Percentiles rank a stretch among this genome's conserved stretches.
phyloP scores from a whole-genome alignment of 495 filamentous ascomycete species.

The Daldinia decipiens region DNA sequence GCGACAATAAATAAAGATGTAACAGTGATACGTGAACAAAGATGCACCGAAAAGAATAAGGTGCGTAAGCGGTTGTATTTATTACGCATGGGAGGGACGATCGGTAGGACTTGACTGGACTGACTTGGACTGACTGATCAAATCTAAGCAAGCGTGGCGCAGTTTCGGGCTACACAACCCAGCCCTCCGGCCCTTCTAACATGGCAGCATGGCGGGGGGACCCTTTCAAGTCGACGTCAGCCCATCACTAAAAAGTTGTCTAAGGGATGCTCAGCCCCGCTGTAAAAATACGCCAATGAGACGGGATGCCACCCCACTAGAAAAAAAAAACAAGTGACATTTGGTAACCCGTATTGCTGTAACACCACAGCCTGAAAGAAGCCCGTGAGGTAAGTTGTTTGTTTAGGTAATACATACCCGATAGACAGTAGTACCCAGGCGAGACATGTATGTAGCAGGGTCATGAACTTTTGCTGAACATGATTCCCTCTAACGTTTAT shows the following conservation, averaged over 20 bases:
- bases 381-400: neutral
- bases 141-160: conserved; percentile 41
- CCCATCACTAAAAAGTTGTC: conserved; percentile 30
- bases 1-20: conserved; percentile 34
- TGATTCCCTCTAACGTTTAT: neutral
- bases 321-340: conserved; percentile 12
- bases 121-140: conserved; percentile 7
- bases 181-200: conserved; percentile 31
- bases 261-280: conserved; percentile 36
- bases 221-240: conserved; percentile 36
- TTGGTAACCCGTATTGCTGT: conserved; percentile 22
- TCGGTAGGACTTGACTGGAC: conserved; percentile 17
- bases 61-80: conserved; percentile 43
- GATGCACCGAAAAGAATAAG: conserved; percentile 14
- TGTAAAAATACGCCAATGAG: conserved; percentile 22
- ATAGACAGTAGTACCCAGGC: neutral
- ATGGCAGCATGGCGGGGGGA: conserved; percentile 4
- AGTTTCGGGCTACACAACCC: conserved; percentile 31
- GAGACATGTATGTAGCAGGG: conserved; percentile 12
- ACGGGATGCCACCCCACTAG: conserved; percentile 25
- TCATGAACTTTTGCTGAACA: conserved; percentile 3
- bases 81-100: conserved; percentile 32
- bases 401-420: neutral
- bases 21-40: neutral
- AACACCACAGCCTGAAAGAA: neutral